These are phyloP conservation scores for Peniophora sp. DNA, from an alignment of 1,284 basidiomycete genomes.

Conservation along the genomic window DNA sequence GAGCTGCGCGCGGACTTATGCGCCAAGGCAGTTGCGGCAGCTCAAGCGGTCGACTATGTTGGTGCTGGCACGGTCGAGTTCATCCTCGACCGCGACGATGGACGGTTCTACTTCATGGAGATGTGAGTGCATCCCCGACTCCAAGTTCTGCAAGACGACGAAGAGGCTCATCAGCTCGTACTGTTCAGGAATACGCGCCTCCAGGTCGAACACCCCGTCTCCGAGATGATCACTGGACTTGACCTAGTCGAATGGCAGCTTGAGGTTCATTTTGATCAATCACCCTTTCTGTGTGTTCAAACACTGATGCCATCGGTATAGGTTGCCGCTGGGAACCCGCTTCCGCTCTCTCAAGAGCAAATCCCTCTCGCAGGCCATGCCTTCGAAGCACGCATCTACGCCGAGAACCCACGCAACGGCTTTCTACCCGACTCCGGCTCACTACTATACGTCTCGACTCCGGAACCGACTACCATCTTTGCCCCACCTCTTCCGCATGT, in stretches of 20 bases:
- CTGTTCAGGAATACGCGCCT: conserved; percentile 90
- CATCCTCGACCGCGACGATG: conserved; percentile 85
- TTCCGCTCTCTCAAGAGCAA: conserved; percentile 70
- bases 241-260: conserved; percentile 95
- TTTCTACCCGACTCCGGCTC: conserved; percentile 90
- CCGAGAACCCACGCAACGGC: conserved; percentile 88
- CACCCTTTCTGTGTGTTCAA: not conserved
- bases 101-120: conserved; percentile 89
- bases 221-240: conserved; percentile 90
- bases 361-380: conserved; percentile 87
- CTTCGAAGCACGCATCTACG: conserved; percentile 96
- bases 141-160: too few relatives aligned
- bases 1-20: conserved; percentile 76
- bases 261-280: conserved; percentile 36
- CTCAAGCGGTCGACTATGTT: conserved; percentile 84
- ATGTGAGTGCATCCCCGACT: conserved; percentile 63
- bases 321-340: conserved; percentile 83
- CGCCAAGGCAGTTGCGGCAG: conserved; percentile 85
- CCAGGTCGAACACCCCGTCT: conserved; percentile 93
- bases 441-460: conserved; percentile 75
- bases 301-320: too few relatives aligned
- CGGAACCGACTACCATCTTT: conserved; percentile 57
- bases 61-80: conserved; percentile 93
- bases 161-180: too few relatives aligned
- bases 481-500: conserved; percentile 37